A percentile compares a stretch with the other conserved stretches of the same genome.
These are phyloP conservation scores for Lasiosphaeria hispida DNA, from an alignment of 495 filamentous ascomycete genomes.

Conservation along the genomic window DNA sequence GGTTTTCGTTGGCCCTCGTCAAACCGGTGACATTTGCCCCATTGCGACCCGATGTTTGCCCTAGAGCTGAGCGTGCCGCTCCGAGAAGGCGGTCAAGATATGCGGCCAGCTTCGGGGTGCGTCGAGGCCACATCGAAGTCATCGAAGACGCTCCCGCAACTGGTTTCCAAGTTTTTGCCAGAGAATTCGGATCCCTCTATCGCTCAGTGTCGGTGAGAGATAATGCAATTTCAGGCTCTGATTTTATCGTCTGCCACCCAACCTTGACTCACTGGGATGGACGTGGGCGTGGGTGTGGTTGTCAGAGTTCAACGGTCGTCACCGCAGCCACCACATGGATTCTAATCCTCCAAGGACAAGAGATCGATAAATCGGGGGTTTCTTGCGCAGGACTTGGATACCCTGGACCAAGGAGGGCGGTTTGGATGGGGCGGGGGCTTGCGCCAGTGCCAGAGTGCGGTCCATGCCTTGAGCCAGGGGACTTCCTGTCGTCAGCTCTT, in stretches of 20 bases:
- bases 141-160: background rate
- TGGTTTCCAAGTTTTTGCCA: background rate
- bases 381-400: background rate
- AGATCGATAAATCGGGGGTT: background rate
- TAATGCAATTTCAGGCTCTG: slow-evolving; percentile 3
- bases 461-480: background rate
- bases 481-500: too few relatives aligned
- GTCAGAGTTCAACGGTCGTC: slow-evolving; percentile 1
- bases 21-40: slow-evolving; percentile 1
- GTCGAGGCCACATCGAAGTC: background rate
- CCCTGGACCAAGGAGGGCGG: background rate
- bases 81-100: slow-evolving; percentile 9
- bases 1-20: slow-evolving; percentile 14
- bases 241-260: too few relatives aligned
- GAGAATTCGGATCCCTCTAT: background rate
- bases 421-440: background rate
- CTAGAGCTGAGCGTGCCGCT: slow-evolving; percentile 7
- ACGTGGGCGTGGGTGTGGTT: background rate
- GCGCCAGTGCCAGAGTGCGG: background rate
- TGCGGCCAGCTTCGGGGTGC: background rate
- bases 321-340: slow-evolving; percentile 6
- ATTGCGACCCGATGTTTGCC: slow-evolving; percentile 14
- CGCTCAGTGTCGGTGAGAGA: background rate
- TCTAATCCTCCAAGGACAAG: background rate
- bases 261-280: too few relatives aligned